Evolutionary conservation across 129 eudicot species (phyloP).

Genomic region (Tagetes erecta): DNA sequence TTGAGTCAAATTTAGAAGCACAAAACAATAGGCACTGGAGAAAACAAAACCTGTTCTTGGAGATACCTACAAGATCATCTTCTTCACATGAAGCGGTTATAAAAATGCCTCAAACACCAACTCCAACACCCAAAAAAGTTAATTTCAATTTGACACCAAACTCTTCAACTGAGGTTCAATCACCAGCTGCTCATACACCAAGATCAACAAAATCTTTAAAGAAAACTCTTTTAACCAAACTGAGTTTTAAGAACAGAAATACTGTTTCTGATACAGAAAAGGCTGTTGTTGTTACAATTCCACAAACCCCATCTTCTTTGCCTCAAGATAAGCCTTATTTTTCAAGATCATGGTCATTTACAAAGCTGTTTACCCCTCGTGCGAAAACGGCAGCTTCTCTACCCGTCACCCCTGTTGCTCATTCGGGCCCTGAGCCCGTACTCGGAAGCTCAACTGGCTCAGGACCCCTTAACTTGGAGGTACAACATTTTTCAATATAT

Average conservation of each 20-base stretch:
- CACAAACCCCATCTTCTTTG: constrained; percentile 33
- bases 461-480: constrained; percentile 32
- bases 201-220: constrained; percentile 49
- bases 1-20: constrained; percentile 46
- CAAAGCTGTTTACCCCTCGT: constrained; percentile 80
- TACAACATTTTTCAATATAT: neutral
- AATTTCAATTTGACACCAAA: constrained; percentile 69
- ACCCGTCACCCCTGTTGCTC: constrained; percentile 67
- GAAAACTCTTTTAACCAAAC: constrained; percentile 53
- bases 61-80: constrained; percentile 75
- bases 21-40: constrained; percentile 56
- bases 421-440: constrained; percentile 45
- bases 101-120: constrained; percentile 65
- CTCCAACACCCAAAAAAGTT: constrained; percentile 81
- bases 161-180: constrained; percentile 46
- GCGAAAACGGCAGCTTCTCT: constrained; percentile 58
- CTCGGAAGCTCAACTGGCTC: constrained; percentile 42
- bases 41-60: constrained; percentile 67
- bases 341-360: constrained; percentile 72
- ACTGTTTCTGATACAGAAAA: constrained; percentile 60
- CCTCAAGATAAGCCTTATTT: constrained; percentile 60
- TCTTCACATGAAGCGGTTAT: constrained; percentile 51
- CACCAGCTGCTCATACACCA: constrained; percentile 55
- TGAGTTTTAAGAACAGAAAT: constrained; percentile 56
- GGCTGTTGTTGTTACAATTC: constrained; percentile 29